These are phyloP conservation scores for Globisporangium middletonii DNA, from an alignment of 352 stramenopile species.

Conservation along the genomic window DNA sequence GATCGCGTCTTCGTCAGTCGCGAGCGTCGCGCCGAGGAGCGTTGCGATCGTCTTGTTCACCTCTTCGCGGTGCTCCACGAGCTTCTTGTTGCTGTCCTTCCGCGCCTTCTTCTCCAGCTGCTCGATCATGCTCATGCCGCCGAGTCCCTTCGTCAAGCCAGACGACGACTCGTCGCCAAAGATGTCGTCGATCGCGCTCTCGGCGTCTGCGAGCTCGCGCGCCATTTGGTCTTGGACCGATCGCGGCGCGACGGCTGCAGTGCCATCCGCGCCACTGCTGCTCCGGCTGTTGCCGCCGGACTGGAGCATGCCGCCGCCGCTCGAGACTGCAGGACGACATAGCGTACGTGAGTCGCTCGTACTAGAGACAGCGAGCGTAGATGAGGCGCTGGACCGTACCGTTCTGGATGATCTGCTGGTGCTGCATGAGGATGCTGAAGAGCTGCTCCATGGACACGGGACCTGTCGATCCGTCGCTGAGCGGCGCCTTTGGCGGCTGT, in stretches of 20 bases:
- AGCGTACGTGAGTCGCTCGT: not conserved
- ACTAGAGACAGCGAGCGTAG: not conserved
- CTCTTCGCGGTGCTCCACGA: constrained; percentile 63
- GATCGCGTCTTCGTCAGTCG: constrained; percentile 65
- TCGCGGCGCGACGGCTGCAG: constrained; percentile 15
- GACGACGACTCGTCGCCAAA: constrained; percentile 78
- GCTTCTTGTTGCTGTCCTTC: constrained; percentile 84
- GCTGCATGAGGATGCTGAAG: constrained; percentile 84
- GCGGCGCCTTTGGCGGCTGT: constrained; percentile 30
- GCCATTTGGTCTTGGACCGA: constrained; percentile 85
- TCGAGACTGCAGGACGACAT: constrained; percentile 34
- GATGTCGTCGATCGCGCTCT: constrained; percentile 79
- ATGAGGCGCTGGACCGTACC: constrained; percentile 21
- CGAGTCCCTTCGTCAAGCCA: constrained; percentile 30
- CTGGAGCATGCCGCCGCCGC: constrained; percentile 4
- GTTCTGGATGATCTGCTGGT: constrained; percentile 86
- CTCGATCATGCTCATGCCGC: constrained; percentile 86
- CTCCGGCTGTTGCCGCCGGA: constrained; percentile 10
- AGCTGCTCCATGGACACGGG: constrained; percentile 84
- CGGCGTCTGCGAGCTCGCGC: constrained; percentile 64
- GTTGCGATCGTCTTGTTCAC: constrained; percentile 56
- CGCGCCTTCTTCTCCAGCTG: constrained; percentile 83
- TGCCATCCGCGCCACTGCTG: constrained; percentile 15
- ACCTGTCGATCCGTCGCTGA: constrained; percentile 18
- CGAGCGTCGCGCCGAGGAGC: constrained; percentile 41